A percentile compares a stretch with the other conserved stretches of the same genome.
Conservation (phyloP, 2,329 filamentous ascomycete genomes). For the Sporothrix variecibatus region DNA sequence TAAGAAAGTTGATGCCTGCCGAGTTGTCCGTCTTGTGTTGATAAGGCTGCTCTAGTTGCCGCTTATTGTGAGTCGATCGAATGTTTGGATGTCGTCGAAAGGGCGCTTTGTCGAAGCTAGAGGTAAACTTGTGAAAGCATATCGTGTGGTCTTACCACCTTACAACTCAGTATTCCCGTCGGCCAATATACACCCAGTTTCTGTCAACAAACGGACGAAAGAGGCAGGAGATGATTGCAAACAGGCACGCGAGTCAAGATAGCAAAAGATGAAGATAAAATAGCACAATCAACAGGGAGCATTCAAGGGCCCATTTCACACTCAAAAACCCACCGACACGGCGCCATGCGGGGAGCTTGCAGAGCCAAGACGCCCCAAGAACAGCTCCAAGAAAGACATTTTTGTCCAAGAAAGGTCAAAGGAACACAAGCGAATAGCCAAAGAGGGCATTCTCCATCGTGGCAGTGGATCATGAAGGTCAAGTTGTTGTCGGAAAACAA, state of each 20-base stretch:
- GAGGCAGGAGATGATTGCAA: neutral
- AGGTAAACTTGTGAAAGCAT: neutral
- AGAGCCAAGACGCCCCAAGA: neutral
- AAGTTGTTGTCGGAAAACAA: neutral
- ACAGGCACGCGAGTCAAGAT: neutral
- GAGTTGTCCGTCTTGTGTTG: neutral
- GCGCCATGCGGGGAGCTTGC: neutral
- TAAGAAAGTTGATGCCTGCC: neutral
- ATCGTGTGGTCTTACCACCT: neutral
- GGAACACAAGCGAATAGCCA: neutral
- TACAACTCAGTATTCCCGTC: neutral
- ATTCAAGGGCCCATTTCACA: neutral
- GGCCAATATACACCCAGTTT: neutral
- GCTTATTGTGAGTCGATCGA: neutral
- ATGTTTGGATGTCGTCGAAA: neutral
- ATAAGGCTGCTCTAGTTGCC: neutral
- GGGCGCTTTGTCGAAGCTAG: neutral
- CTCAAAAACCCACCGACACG: neutral
- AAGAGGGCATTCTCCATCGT: neutral
- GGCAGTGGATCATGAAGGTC: neutral
- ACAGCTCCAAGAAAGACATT: neutral
- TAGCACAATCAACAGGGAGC: neutral
- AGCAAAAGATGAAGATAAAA: neutral
- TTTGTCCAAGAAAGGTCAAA: neutral
- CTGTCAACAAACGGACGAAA: constrained; percentile 1